Evolutionary conservation across 768 basidiomycete genomes (phyloP).

Genomic region (Mycena haematopus): DNA sequence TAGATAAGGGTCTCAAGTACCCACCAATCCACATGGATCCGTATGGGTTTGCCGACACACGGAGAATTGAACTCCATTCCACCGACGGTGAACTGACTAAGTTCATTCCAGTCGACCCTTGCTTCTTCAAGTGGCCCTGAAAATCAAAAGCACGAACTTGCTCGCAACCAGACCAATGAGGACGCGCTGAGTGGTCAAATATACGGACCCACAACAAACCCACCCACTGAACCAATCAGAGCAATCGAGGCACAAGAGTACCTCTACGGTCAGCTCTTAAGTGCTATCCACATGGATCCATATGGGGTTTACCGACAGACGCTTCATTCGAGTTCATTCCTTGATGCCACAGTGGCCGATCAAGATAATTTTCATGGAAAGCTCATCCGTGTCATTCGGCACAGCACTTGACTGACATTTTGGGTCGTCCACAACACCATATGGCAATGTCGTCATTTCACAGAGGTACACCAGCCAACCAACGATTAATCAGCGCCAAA

Average conservation of each 20-base stretch:
- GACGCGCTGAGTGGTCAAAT: too few relatives aligned
- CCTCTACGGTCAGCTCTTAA: not conserved
- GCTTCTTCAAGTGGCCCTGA: not conserved
- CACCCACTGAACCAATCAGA: not conserved
- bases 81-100: not conserved
- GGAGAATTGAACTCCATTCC: not conserved
- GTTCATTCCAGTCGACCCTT: not conserved
- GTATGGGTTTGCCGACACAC: not conserved
- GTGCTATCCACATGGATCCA: not conserved
- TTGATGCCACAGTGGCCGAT: not conserved
- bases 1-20: not conserved
- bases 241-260: not conserved
- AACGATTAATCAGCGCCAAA: conserved; percentile 49
- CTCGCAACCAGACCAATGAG: not conserved
- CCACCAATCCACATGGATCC: not conserved
- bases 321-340: not conserved
- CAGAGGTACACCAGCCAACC: conserved; percentile 40
- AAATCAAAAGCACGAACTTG: not conserved
- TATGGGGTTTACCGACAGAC: not conserved
- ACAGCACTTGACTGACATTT: not conserved
- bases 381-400: not conserved
- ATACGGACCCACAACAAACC: not conserved
- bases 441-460: conserved; percentile 9
- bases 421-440: not conserved
- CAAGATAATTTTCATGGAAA: not conserved